These are phyloP conservation scores for Castanea sativa DNA, from an alignment of 306 rosid species.

Conservation along the genomic window DNA sequence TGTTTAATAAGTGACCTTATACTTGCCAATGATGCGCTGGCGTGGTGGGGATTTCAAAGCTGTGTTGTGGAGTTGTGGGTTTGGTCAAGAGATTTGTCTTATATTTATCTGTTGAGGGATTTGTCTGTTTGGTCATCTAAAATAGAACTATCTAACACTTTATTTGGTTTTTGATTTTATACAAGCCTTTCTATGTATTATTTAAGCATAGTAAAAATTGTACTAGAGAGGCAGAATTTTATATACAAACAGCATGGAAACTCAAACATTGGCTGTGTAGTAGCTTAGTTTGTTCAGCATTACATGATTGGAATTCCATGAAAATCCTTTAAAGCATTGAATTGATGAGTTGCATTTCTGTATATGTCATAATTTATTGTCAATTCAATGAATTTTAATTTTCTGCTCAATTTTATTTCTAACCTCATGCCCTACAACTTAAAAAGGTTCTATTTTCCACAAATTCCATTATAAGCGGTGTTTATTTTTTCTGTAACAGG, in stretches of 20 bases:
- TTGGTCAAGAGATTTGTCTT: not conserved
- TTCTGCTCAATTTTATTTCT: not conserved
- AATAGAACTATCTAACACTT: not conserved
- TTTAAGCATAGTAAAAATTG: not conserved
- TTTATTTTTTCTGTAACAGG: conserved; percentile 44
- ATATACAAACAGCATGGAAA: not conserved
- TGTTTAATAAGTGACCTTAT: not conserved
- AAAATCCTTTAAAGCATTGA: not conserved
- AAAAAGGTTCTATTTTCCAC: not conserved
- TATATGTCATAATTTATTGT: not conserved
- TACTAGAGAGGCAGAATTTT: not conserved
- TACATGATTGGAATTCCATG: not conserved
- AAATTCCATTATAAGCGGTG: not conserved
- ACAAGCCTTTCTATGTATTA: not conserved
- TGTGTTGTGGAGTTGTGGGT: not conserved
- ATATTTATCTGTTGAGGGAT: not conserved
- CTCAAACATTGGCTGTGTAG: not conserved
- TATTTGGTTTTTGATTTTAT: not conserved
- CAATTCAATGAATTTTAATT: not conserved
- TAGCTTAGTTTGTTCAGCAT: not conserved
- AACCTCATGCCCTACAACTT: not conserved
- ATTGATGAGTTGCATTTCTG: not conserved
- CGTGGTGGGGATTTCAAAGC: not conserved
- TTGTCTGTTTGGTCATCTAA: not conserved
- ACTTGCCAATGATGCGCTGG: not conserved